Base-by-base conservation (phyloP, 352 stramenopile genomes). In the Phytopythium boreale region DNA sequence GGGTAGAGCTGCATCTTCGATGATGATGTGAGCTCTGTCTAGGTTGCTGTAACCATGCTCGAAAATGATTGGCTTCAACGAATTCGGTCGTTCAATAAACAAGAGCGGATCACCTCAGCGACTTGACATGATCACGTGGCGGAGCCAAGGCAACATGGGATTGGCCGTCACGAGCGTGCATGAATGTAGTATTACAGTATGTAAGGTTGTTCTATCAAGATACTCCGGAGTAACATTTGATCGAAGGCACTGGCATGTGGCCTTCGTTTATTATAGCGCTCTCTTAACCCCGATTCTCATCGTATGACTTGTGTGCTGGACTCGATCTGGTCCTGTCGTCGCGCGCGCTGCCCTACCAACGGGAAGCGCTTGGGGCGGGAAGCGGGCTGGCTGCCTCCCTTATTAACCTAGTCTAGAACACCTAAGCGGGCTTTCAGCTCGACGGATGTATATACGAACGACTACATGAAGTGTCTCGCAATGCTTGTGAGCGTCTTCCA, bases 41-140 rank as follows among this genome's bases (percentile, higher is more conserved):
- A n/a, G n/a, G n/a, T n/a, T n/a, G n/a, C n/a, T n/a, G 11, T 17
- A 26, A 14, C n/a, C 1, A 26, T 52, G 19, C n/a, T 52, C 19
- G n/a, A 26, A 52, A 29, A 52, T 52, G n/a, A 29, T 24, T 26
- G 19, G 20, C 46, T 52, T 52, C 46, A 52, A 52, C 46, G n/a
- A n/a, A n/a, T n/a, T n/a, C n/a, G 46, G 19, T 24, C 26, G 7
- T 52, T 36, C 31, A 36, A 8, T 36, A 8, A 36, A 36, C 4
- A 36, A 3, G 8, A 36, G 31, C 31, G 3, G 31, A 36, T 36
- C 31, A 36, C 36, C 36, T 43, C 36, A 17, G 36, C 5, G 36
- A 55, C 47, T 34, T 52, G 46, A 7, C 19, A 2, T n/a, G 8
- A 36, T 36, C 31, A 36, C 3, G 31, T 36, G 31, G 8, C 31